Percentiles rank a stretch among this genome's conserved stretches.
Conservation (phyloP, 2,329 filamentous ascomycete genomes). For the Fusarium marasasianum region DNA sequence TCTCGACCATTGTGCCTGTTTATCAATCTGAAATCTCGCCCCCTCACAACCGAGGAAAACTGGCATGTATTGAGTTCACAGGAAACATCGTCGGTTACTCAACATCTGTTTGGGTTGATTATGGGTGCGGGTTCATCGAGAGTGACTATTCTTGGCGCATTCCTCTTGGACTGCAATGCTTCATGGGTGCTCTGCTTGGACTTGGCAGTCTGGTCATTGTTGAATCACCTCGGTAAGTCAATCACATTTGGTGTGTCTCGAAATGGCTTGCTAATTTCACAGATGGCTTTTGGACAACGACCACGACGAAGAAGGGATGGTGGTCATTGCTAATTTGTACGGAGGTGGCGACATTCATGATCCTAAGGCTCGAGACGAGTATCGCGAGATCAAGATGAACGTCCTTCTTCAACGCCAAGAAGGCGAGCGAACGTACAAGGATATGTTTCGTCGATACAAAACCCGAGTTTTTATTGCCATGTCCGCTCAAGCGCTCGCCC, state of each 20-base stretch:
- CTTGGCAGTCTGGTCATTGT: conserved; percentile 91
- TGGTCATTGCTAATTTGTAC: conserved; percentile 97
- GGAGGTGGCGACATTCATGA: conserved; percentile 96
- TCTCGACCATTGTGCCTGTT: conserved; percentile 91
- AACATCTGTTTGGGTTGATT: conserved; percentile 98
- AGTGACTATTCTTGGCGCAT: conserved; percentile 89
- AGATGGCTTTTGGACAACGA: conserved; percentile 98
- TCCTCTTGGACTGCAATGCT: conserved; percentile 89
- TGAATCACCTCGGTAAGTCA: conserved; percentile 85
- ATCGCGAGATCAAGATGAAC: conserved; percentile 98
- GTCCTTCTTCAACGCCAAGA: conserved; percentile 93
- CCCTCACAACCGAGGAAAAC: conserved; percentile 92
- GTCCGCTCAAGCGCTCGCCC: conserved; percentile 95
- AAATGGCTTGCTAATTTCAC: conserved; percentile 40
- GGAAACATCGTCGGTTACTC: conserved; percentile 97
- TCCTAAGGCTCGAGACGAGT: conserved; percentile 90
- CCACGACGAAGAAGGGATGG: conserved; percentile 96
- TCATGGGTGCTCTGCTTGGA: conserved; percentile 89
- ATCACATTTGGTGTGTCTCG: neutral
- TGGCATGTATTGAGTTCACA: conserved; percentile 97
- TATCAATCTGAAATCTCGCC: conserved; percentile 97
- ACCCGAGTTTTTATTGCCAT: conserved; percentile 98
- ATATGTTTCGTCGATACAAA: conserved; percentile 95
- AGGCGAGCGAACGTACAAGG: conserved; percentile 87
- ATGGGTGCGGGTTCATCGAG: conserved; percentile 91